Conservation (phyloP, 1,284 basidiomycete species). For the Rhodotorula sp. region DNA sequence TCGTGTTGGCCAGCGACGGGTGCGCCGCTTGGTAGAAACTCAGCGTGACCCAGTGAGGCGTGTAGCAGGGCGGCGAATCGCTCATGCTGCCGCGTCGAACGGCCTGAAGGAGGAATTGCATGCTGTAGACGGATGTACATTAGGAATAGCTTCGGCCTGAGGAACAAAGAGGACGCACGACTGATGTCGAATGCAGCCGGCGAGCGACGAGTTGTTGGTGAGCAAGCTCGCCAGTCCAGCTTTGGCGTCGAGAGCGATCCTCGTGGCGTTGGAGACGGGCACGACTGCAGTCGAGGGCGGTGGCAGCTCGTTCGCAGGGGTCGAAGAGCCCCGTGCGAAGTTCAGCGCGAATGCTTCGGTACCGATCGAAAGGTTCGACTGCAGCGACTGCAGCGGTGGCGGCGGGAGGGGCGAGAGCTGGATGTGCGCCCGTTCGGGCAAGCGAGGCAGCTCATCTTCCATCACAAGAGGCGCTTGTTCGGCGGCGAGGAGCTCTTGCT, state of each 20-base stretch:
- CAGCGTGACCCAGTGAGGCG: slow-evolving; percentile 22
- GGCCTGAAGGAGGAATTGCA: slow-evolving; percentile 39
- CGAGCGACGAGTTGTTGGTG: slow-evolving; percentile 35
- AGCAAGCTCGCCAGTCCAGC: slow-evolving; percentile 25
- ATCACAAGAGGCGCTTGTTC: background rate
- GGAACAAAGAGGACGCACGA: slow-evolving; percentile 3
- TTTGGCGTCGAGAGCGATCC: slow-evolving; percentile 34
- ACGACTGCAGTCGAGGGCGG: background rate
- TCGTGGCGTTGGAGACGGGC: slow-evolving; percentile 1
- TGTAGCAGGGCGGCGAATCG: slow-evolving; percentile 13
- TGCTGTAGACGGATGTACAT: background rate
- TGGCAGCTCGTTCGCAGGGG: background rate
- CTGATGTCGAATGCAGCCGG: slow-evolving; percentile 34
- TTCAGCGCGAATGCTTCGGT: slow-evolving; percentile 13
- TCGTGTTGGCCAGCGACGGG: background rate
- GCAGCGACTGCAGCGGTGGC: background rate
- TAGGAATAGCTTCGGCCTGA: background rate
- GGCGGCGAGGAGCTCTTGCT: slow-evolving; percentile 32
- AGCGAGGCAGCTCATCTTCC: too few species aligned
- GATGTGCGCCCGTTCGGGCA: background rate
- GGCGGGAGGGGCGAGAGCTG: background rate
- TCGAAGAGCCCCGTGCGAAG: slow-evolving; percentile 1
- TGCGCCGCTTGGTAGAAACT: slow-evolving; percentile 12
- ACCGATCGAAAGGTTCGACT: slow-evolving; percentile 6
- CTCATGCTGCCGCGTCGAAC: background rate